phyloP scores from a whole-genome alignment of 2,329 filamentous ascomycete species.

The Domatiomyces globalis region DNA sequence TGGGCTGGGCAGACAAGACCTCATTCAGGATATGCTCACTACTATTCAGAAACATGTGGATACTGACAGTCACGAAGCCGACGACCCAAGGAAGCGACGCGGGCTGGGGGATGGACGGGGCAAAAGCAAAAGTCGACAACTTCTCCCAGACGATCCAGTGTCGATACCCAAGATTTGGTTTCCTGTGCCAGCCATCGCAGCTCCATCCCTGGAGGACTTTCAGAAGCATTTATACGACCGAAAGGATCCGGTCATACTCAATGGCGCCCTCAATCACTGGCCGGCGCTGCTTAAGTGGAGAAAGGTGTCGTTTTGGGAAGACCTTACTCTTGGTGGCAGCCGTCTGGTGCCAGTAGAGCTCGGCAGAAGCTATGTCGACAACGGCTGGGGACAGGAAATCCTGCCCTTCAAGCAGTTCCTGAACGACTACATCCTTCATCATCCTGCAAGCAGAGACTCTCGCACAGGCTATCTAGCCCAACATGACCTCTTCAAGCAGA shows the following conservation, averaged over 20 bases:
- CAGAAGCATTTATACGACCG: slow-evolving; percentile 42
- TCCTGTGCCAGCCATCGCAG: slow-evolving; percentile 28
- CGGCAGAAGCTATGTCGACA: slow-evolving; percentile 75
- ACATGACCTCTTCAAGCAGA: slow-evolving; percentile 71
- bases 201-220: slow-evolving; percentile 45
- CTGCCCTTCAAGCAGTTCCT: slow-evolving; percentile 63
- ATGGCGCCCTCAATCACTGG: slow-evolving; percentile 53
- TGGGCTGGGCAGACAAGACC: slow-evolving; percentile 40
- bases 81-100: slow-evolving; percentile 4
- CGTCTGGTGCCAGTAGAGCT: slow-evolving; percentile 76
- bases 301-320: slow-evolving; percentile 57
- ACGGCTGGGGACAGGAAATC: slow-evolving; percentile 69
- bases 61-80: not conserved
- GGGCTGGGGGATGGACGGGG: not conserved
- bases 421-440: slow-evolving; percentile 40
- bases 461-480: slow-evolving; percentile 73
- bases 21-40: slow-evolving; percentile 22
- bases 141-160: slow-evolving; percentile 5
- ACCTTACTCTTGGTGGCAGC: slow-evolving; percentile 58
- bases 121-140: not conserved
- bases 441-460: slow-evolving; percentile 7
- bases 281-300: slow-evolving; percentile 67
- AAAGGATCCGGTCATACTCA: slow-evolving; percentile 54
- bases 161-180: slow-evolving; percentile 23
- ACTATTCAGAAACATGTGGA: not conserved